phyloP scores from a whole-genome alignment of 306 rosid species.

The Trifolium fragiferum region DNA sequence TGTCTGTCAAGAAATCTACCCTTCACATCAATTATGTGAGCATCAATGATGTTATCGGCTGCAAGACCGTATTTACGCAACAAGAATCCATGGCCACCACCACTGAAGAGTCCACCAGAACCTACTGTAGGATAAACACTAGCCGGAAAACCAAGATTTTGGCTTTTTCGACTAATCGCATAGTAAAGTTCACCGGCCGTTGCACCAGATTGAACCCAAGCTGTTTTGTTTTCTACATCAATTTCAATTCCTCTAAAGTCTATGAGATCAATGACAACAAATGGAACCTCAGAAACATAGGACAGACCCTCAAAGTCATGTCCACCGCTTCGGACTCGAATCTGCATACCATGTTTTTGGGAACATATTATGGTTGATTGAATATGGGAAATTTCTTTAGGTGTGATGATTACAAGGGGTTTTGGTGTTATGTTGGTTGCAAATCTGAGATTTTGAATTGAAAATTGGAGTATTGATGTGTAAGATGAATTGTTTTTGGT shows the following conservation, averaged over 20 bases:
- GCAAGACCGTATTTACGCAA: constrained; percentile 46
- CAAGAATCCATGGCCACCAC: constrained; percentile 47
- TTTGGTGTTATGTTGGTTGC: neutral
- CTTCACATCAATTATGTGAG: constrained; percentile 29
- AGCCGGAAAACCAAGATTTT: constrained; percentile 42
- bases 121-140: constrained; percentile 42
- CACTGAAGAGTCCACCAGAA: constrained; percentile 48
- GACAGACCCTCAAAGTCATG: constrained; percentile 53
- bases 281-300: constrained; percentile 40
- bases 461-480: constrained; percentile 43
- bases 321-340: constrained; percentile 44
- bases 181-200: constrained; percentile 46
- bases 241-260: neutral
- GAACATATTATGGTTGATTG: constrained; percentile 42
- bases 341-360: neutral
- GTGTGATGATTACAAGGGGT: constrained; percentile 42
- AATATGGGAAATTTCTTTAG: constrained; percentile 38
- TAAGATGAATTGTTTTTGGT: constrained; percentile 58
- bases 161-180: constrained; percentile 32
- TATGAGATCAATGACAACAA: constrained; percentile 37
- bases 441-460: constrained; percentile 51
- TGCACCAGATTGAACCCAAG: constrained; percentile 54
- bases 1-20: constrained; percentile 41
- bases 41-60: constrained; percentile 47
- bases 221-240: constrained; percentile 16